Evolutionary conservation across 2,329 filamentous ascomycete genomes (phyloP).

Genomic region (Hirsutella minnesotensis): DNA sequence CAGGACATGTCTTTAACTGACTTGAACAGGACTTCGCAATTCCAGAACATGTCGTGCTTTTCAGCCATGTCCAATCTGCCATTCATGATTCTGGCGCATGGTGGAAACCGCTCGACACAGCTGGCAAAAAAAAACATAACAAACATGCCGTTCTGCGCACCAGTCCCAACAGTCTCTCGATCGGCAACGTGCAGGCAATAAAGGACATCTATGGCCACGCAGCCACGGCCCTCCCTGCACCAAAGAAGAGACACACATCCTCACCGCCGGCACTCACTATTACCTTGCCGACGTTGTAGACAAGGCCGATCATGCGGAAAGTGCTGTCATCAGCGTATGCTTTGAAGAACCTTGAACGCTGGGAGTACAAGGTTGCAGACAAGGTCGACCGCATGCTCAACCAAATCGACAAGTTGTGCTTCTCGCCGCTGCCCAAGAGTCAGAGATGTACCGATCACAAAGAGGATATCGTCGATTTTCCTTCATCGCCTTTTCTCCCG

Average conservation of each 20-base stretch:
- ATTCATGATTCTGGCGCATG: constrained; percentile 31
- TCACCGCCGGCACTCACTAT: constrained; percentile 33
- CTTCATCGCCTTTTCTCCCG: constrained; percentile 29
- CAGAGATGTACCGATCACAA: constrained; percentile 13
- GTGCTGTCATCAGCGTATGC: constrained; percentile 38
- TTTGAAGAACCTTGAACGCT: constrained; percentile 38
- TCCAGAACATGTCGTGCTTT: constrained; percentile 28
- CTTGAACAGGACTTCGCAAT: constrained; percentile 26
- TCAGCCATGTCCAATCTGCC: constrained; percentile 32
- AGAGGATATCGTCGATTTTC: constrained; percentile 36
- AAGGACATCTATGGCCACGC: constrained; percentile 30
- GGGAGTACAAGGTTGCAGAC: constrained; percentile 43
- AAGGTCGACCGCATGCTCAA: constrained; percentile 32
- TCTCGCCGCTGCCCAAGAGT: constrained; percentile 19
- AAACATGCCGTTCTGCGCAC: constrained; percentile 20
- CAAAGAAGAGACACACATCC: constrained; percentile 35
- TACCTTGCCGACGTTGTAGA: constrained; percentile 41
- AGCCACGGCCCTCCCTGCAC: constrained; percentile 34
- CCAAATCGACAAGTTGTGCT: constrained; percentile 29
- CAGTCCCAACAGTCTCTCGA: constrained; percentile 15
- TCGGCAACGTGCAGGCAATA: constrained; percentile 10
- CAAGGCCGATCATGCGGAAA: constrained; percentile 37
- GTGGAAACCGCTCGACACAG: constrained; percentile 23
- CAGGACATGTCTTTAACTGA: not conserved
- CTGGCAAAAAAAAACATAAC: constrained; percentile 28